Evolutionary conservation across 2,329 filamentous ascomycete genomes (phyloP).

Genomic region (Ophiognomonia clavigignenti-juglandacearum): DNA sequence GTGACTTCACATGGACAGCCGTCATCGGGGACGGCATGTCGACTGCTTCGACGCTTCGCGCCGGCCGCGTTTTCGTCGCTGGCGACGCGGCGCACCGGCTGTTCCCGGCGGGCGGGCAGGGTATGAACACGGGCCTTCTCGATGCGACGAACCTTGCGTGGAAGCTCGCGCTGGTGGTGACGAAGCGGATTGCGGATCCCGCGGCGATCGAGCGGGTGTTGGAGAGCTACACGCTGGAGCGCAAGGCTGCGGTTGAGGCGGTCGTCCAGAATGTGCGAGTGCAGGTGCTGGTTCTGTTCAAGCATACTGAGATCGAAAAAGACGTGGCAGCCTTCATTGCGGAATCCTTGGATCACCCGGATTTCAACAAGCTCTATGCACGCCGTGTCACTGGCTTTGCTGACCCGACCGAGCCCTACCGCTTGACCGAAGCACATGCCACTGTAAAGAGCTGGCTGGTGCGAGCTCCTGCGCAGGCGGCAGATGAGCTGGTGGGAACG

Average conservation of each 20-base stretch:
- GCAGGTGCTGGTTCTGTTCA: slow-evolving; percentile 1
- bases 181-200: not conserved
- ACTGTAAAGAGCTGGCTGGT: too few relatives aligned
- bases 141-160: slow-evolving; percentile 51
- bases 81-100: slow-evolving; percentile 56
- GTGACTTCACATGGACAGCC: slow-evolving; percentile 1
- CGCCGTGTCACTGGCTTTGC: slow-evolving; percentile 9
- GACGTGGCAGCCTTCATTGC: slow-evolving; percentile 6
- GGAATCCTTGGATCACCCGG: slow-evolving; percentile 5
- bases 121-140: slow-evolving; percentile 53
- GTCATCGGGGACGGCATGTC: slow-evolving; percentile 8
- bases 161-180: slow-evolving; percentile 34
- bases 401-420: slow-evolving; percentile 9
- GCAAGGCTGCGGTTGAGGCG: not conserved
- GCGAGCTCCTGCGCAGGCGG: not conserved
- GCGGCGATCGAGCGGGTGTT: slow-evolving; percentile 7
- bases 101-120: slow-evolving; percentile 50
- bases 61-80: slow-evolving; percentile 46
- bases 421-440: too few relatives aligned
- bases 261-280: not conserved
- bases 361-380: slow-evolving; percentile 4
- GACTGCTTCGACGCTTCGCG: slow-evolving; percentile 38
- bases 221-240: slow-evolving; percentile 12
- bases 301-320: not conserved
- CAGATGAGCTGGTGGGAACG: not conserved